Evolutionary conservation across 768 basidiomycete species (phyloP), one percentile per base, ranked within the genome.

Genomic region (Pulveroboletus sp.): DNA sequence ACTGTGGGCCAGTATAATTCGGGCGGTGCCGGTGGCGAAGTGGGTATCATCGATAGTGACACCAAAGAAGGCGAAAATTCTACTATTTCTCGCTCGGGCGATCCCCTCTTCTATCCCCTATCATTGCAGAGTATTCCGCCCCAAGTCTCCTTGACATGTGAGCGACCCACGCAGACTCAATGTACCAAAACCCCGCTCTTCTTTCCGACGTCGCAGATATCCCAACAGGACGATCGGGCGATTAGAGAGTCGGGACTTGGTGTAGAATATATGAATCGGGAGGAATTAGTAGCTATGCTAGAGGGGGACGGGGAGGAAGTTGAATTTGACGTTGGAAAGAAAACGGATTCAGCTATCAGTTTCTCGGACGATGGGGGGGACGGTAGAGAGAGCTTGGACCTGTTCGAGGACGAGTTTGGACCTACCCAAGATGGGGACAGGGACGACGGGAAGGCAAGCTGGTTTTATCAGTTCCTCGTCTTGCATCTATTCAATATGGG

Each of bases 201-300:
- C 62, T 80, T 60, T 71, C 82, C 63, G 58, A 73, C 49, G 71
- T 80, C 83, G n/a, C 84, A 84, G 60, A 72, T 84, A 33, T 83
- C 86, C 4, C 72, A 71, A 27, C 75, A 73, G 28, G 77, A 80
- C 33, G 71, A 75, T 56, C 77, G 74, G 44, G 71, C 73, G 6
- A 71, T 89, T 39, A 73, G 73, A 33, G 74, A 73, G 26, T 81
- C 83, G 1, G 86, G 86, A 5, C 68, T 90, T 27, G 85, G 83
- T 3, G 71, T 84, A 21, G 85, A 87, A 58, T 61, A 74, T 52
- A 86, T 89, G 86, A 71, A 74, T 50, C 73, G 66, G 6, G 75
- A 80, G 21, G 85, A 88, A 61, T 65, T 89, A 32, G 73, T 70
- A 18, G 80, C 76, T 24, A 63, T 70, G 64, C 42, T 70, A 32